phyloP scores from a whole-genome alignment of 768 basidiomycete genomes.

The Leccinum subtestaceum region DNA sequence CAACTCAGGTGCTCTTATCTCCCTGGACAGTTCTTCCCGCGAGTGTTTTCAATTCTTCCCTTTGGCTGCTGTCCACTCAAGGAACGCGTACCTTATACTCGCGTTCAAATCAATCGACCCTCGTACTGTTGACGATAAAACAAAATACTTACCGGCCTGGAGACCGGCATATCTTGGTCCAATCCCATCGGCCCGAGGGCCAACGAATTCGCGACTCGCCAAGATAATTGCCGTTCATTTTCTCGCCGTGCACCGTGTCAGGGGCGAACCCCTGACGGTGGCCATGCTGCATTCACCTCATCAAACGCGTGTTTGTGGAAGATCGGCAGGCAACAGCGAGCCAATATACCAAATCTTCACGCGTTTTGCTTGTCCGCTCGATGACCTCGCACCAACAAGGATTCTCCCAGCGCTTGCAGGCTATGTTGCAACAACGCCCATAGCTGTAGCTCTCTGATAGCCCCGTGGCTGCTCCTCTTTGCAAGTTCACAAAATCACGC shows the following conservation, averaged over 20 bases:
- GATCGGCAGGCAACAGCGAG: slow-evolving; percentile 8
- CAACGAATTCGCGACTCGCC: slow-evolving; percentile 17
- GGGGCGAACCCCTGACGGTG: slow-evolving; percentile 20
- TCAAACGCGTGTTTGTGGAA: slow-evolving; percentile 19
- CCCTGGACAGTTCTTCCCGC: slow-evolving; percentile 16
- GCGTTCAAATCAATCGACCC: not conserved
- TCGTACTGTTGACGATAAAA: not conserved
- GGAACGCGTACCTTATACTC: not conserved
- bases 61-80: not conserved
- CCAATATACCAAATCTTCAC: not conserved
- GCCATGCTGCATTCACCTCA: slow-evolving; percentile 24
- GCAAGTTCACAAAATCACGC: not conserved
- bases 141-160: not conserved
- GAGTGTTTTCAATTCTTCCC: slow-evolving; percentile 8
- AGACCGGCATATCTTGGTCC: slow-evolving; percentile 3
- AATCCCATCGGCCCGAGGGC: slow-evolving; percentile 13
- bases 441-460: not conserved
- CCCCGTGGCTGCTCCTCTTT: not conserved
- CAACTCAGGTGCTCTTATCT: slow-evolving; percentile 16
- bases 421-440: not conserved
- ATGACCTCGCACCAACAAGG: not conserved
- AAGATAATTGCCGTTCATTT: slow-evolving; percentile 28
- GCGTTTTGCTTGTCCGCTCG: not conserved
- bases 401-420: slow-evolving; percentile 2
- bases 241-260: slow-evolving; percentile 11